phyloP scores from a whole-genome alignment of 495 filamentous ascomycete species.

The Delitschia confertaspora region DNA sequence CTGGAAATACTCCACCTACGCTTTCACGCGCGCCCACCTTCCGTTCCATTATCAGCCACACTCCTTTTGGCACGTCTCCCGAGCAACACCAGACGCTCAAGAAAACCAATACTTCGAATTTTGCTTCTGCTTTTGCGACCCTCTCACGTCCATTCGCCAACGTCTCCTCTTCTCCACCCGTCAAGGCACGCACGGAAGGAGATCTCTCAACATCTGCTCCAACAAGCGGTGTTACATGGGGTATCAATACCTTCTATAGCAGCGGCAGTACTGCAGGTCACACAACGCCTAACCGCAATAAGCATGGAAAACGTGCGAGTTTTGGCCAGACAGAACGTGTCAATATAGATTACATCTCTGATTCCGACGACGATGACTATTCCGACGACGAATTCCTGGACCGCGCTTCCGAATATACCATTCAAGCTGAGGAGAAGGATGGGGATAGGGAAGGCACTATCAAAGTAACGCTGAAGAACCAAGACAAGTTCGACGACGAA shows the following conservation, averaged over 20 bases:
- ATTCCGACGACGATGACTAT: slow-evolving; percentile 26
- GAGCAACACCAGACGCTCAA: slow-evolving; percentile 38
- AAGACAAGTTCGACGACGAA: slow-evolving; percentile 68
- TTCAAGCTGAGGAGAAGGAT: slow-evolving; percentile 3
- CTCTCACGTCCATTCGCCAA: slow-evolving; percentile 64
- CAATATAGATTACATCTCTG: slow-evolving; percentile 19
- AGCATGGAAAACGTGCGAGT: slow-evolving; percentile 20
- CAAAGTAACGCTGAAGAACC: slow-evolving; percentile 62
- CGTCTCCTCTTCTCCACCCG: slow-evolving; percentile 59
- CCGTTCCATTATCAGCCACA: slow-evolving; percentile 31
- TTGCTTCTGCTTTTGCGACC: slow-evolving; percentile 57
- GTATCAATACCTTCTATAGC: slow-evolving; percentile 47
- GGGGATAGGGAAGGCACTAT: slow-evolving; percentile 33
- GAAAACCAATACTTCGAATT: slow-evolving; percentile 44
- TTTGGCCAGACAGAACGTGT: slow-evolving; percentile 18
- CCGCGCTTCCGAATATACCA: slow-evolving; percentile 28
- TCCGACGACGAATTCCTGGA: slow-evolving; percentile 32
- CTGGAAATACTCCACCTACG: slow-evolving; percentile 59
- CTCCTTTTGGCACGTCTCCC: slow-evolving; percentile 64
- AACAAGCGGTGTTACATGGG: slow-evolving; percentile 56
- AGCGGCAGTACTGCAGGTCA: slow-evolving; percentile 31
- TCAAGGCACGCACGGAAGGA: slow-evolving; percentile 52
- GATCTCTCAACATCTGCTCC: slow-evolving; percentile 50
- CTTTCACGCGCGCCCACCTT: slow-evolving; percentile 20
- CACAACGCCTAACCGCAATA: slow-evolving; percentile 4